Evolutionary conservation across 352 stramenopile genomes (phyloP), one percentile per base, ranked within the genome.

Genomic region (Elongisporangium anandrum): DNA sequence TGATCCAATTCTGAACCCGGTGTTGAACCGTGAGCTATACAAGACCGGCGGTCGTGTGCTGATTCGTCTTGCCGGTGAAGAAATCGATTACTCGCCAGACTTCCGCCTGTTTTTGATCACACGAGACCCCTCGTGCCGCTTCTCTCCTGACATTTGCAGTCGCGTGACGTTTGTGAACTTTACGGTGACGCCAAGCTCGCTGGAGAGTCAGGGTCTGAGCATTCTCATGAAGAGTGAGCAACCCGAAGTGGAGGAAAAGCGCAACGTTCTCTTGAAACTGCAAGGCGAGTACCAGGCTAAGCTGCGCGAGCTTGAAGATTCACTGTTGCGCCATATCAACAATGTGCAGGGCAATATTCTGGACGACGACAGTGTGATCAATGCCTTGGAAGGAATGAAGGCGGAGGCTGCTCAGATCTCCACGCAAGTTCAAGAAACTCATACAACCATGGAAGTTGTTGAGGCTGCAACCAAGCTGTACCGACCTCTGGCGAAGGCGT

Each of bases 121-220:
- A 21, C 94, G 98, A 64, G 97, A 99, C 68, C 91, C 97, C 48
- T 96, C 90, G 7, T 98, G 97, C 24, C 93, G 96, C 29, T 98
- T 99, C 52, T 97, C 97, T 7, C 97, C 97, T n/a, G 98, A 99
- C 70, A 93, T 99, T 57, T 99, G 96, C 69, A 99, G 94, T 52
- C 95, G 97, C 39, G 97, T 99, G 26, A 99, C 97, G 16, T 91
- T 99, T 61, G 89, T 99, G 16, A 99, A 99, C 76, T 99, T 99
- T 66, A 99, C 97, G 6, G 96, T 99, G 45, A 99, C 98, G 12
- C 97, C 96, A 9, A 98, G 92, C 26, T 99, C 96, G n/a, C 77
- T 99, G 22, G 87, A 99, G 63, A 97, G 88, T 59, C 97, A 99
- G 69, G 97, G 91, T 72, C 68, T 99, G 26, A 98, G 90, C 55